These are phyloP conservation scores for Solanum stenotomum DNA, from an alignment of 257 asterid species.

Conservation along the genomic window DNA sequence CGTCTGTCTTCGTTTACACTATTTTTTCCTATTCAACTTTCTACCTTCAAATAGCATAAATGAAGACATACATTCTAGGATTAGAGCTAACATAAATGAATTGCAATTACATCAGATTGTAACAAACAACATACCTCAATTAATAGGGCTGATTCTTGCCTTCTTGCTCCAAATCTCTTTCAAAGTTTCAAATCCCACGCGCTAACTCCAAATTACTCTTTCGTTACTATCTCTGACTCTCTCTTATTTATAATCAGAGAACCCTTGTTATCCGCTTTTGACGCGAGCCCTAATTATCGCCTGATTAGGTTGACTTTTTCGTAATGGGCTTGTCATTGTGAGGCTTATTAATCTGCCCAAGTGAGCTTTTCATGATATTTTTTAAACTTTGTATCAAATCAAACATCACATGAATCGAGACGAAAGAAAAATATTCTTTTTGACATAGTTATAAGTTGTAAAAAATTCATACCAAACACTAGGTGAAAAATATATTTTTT, in stretches of 20 bases:
- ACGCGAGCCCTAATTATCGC: neutral
- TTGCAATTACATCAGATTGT: neutral
- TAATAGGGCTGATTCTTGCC: neutral
- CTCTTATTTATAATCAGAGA: neutral
- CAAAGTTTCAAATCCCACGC: neutral
- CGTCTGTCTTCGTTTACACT: no score
- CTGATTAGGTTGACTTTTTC: neutral
- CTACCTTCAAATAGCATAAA: no score
- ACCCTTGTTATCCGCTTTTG: neutral
- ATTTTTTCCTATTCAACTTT: no score
- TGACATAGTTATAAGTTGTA: neutral
- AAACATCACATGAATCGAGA: neutral
- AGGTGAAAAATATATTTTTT: neutral
- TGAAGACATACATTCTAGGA: no score
- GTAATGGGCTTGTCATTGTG: neutral
- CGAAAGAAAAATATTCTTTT: neutral
- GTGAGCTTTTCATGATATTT: neutral
- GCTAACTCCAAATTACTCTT: neutral
- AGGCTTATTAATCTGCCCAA: neutral
- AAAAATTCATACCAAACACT: no score
- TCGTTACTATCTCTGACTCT: neutral
- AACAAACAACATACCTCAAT: neutral
- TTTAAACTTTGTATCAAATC: no score
- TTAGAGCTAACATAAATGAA: neutral
- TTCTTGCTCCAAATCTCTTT: neutral